Conservation (phyloP, 805 yeast species). For the Cyberlindnera samutprakarnensis region DNA sequence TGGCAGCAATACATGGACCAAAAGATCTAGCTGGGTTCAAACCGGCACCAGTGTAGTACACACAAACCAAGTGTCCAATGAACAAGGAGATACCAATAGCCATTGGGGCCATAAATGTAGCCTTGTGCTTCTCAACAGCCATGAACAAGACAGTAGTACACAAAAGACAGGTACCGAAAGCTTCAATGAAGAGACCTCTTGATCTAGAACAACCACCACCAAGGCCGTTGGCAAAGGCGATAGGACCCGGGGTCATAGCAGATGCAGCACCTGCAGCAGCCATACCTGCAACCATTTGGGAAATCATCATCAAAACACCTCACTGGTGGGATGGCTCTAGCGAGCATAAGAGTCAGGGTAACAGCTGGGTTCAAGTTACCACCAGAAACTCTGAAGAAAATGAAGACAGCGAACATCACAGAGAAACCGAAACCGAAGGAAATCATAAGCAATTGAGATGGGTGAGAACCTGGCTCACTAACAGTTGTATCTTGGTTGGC, state of each 20-base stretch:
- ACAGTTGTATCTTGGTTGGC: conserved; percentile 53
- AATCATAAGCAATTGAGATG: conserved; percentile 69
- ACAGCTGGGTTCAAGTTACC: conserved; percentile 91
- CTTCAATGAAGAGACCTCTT: conserved; percentile 76
- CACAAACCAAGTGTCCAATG: conserved; percentile 73
- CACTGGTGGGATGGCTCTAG: conserved; percentile 65
- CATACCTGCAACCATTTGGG: conserved; percentile 81
- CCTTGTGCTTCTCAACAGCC: conserved; percentile 76
- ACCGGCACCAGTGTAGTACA: conserved; percentile 87
- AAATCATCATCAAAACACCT: conserved; percentile 52
- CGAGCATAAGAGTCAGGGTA: conserved; percentile 62
- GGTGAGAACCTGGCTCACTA: conserved; percentile 39
- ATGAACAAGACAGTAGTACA: conserved; percentile 72
- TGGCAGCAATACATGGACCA: conserved; percentile 74
- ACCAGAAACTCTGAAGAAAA: conserved; percentile 73
- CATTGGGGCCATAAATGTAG: conserved; percentile 74
- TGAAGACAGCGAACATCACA: conserved; percentile 64
- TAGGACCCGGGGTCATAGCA: conserved; percentile 78
- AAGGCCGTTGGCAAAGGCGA: conserved; percentile 61
- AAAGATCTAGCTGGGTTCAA: conserved; percentile 85
- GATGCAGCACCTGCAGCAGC: conserved; percentile 87
- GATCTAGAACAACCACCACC: conserved; percentile 67
- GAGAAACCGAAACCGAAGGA: conserved; percentile 83
- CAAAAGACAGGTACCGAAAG: conserved; percentile 67
- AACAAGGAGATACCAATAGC: conserved; percentile 78